Evolutionary conservation across 208 protist genomes (phyloP).

Genomic region (Acanthamoeba sp.): DNA sequence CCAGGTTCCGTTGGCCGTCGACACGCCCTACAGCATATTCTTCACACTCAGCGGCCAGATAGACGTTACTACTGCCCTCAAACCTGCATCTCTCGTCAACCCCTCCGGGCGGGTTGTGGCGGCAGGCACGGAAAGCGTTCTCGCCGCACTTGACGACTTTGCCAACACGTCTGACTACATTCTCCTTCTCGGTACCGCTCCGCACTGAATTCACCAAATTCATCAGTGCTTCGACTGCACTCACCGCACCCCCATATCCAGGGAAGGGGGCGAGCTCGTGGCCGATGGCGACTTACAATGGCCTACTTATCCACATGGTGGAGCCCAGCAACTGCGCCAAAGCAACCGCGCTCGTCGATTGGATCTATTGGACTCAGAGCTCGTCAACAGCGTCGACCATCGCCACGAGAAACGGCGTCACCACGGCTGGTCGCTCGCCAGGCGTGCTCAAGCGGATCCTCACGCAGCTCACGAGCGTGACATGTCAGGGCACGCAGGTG

Average conservation of each 20-base stretch:
- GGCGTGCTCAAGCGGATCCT: neutral
- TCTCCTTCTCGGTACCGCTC: neutral
- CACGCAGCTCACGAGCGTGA: constrained; percentile 29
- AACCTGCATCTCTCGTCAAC: neutral
- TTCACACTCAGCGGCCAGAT: constrained; percentile 11
- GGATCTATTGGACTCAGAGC: neutral
- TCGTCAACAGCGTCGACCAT: neutral
- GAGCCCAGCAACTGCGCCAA: neutral
- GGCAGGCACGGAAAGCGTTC: neutral
- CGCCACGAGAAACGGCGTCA: neutral
- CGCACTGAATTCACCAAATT: neutral
- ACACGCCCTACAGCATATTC: neutral
- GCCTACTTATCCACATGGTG: neutral
- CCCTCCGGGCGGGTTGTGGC: neutral
- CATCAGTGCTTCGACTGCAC: too few species aligned
- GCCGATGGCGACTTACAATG: constrained; percentile 18
- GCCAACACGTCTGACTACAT: constrained; percentile 13
- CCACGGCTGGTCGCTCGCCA: neutral
- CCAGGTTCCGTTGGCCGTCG: neutral
- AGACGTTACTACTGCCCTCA: neutral
- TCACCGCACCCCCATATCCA: neutral
- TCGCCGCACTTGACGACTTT: neutral
- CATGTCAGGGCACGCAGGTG: neutral
- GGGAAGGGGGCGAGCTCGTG: neutral
- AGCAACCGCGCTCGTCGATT: neutral